Evolutionary conservation across 495 filamentous ascomycete genomes (phyloP), one percentile per base, ranked within the genome.

Genomic region (Penicillium alfredii): DNA sequence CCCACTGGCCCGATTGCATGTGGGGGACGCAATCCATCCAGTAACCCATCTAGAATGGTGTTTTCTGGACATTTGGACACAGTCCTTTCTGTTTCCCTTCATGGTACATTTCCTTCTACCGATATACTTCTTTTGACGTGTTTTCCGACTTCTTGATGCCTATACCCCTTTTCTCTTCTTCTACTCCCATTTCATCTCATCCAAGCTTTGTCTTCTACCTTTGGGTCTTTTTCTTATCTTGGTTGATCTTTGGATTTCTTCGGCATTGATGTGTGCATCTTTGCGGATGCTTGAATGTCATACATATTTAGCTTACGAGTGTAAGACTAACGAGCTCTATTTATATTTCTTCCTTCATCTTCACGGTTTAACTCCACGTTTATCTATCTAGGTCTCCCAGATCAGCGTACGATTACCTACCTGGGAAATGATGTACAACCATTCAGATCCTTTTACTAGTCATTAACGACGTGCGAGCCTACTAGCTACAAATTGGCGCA

Each of bases 121-220:
- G 32, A 40, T 35, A 35, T 39, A 43, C 45, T 24, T 16, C 32
- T 42, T 45, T 42, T 55, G 35, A 55, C 34, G 51, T 47, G 44
- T 46, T 42, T 27, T 39, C 48, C 44, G 48, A 55, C 34, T 46
- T 50, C 37, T 42, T 42, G 42, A 56, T 50, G 42, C 40, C 38
- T 54, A 60, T 60, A 56, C 55, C 55, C 55, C 45, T 53, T 42
- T 45, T 20, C 7, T 17, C 15, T 35, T 46, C 28, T 38, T 43
- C 26, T 8, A 16, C 16, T 20, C 23, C 30, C 27, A 26, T 30
- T 46, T 50, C 30, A 38, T 35, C 9, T 38, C 49, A 40, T 38
- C 50, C 39, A 38, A 38, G 46, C 12, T 35, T 34, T 40, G 25
- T 42, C 6, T 35, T 8, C 27, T 41, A n/a, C n/a, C n/a, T 30